phyloP scores from a whole-genome alignment of 352 stramenopile genomes.

The Elongisporangium prolatum region DNA sequence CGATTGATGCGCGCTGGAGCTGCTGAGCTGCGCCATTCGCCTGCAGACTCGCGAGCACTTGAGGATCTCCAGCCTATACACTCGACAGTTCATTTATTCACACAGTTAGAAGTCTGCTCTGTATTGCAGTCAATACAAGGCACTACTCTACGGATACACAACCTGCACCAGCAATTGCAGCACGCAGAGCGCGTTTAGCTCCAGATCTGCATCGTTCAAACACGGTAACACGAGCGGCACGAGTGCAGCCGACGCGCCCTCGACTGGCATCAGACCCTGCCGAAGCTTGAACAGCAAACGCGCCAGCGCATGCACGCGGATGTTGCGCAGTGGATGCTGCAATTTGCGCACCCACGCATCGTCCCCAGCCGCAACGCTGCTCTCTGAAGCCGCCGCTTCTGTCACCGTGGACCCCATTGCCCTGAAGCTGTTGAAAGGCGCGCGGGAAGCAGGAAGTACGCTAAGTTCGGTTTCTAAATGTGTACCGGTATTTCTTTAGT shows the following conservation, averaged over 20 bases:
- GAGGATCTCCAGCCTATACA: slow-evolving; percentile 8
- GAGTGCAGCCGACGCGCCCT: slow-evolving; percentile 24
- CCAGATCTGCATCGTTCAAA: slow-evolving; percentile 35
- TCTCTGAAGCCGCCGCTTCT: background rate
- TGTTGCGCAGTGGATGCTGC: slow-evolving; percentile 49
- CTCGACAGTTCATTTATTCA: background rate
- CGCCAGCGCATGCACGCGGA: slow-evolving; percentile 50
- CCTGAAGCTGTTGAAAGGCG: too few relatives aligned
- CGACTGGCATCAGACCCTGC: slow-evolving; percentile 36
- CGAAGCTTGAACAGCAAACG: slow-evolving; percentile 67
- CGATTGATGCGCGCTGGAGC: slow-evolving; percentile 30
- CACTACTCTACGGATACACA: background rate
- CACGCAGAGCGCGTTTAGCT: slow-evolving; percentile 43
- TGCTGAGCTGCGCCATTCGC: slow-evolving; percentile 22
- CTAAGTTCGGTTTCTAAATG: too few relatives aligned
- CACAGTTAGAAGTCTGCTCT: background rate
- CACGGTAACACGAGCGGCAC: slow-evolving; percentile 26
- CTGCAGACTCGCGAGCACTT: slow-evolving; percentile 31
- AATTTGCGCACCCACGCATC: slow-evolving; percentile 52
- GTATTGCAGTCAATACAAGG: background rate
- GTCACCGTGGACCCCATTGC: too few relatives aligned
- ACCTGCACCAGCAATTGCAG: slow-evolving; percentile 38
- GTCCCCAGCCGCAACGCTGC: slow-evolving; percentile 7
- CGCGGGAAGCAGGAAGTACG: too few relatives aligned
- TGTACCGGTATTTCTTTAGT: too few relatives aligned